phyloP scores from a whole-genome alignment of 106 monocot genomes.

The Xerophyta viscosa region DNA sequence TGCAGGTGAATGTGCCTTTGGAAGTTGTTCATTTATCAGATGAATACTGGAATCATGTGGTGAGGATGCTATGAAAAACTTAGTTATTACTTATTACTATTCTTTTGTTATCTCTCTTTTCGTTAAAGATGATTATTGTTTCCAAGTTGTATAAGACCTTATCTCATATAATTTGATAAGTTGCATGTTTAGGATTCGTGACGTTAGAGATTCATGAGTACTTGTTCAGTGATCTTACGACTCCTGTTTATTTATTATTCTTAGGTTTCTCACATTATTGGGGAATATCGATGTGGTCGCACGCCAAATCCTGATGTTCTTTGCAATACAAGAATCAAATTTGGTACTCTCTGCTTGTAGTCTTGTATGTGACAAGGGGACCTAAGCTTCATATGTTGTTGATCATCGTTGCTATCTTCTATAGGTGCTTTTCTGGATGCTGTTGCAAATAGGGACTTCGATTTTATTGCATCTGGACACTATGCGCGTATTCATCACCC shows the following conservation, averaged over 20 bases:
- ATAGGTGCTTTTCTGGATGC: slow-evolving; percentile 91
- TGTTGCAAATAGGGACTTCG: slow-evolving; percentile 69
- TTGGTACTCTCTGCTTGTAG: slow-evolving; percentile 38
- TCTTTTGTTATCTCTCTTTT: no score
- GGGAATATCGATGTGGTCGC: slow-evolving; percentile 81
- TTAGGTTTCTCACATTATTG: slow-evolving; percentile 88
- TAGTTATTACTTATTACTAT: no score
- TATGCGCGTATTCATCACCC: slow-evolving; percentile 77
- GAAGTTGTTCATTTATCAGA: slow-evolving; percentile 90
- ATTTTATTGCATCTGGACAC: slow-evolving; percentile 96
- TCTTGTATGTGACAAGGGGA: neutral
- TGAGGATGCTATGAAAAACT: slow-evolving; percentile 14
- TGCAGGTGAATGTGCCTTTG: slow-evolving; percentile 75
- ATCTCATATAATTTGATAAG: no score
- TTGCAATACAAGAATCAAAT: slow-evolving; percentile 98
- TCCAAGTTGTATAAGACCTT: no score
- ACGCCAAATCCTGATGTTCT: slow-evolving; percentile 99
- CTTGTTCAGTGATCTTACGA: no score
- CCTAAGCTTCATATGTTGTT: no score
- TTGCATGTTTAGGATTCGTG: no score
- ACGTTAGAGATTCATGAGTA: no score
- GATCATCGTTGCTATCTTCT: no score
- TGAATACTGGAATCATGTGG: slow-evolving; percentile 97
- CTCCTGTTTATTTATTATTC: neutral
- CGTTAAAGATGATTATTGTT: no score